Percentiles rank a stretch among this genome's conserved stretches.
phyloP scores from a whole-genome alignment of 116 monocot species.

The Iris pallida region DNA sequence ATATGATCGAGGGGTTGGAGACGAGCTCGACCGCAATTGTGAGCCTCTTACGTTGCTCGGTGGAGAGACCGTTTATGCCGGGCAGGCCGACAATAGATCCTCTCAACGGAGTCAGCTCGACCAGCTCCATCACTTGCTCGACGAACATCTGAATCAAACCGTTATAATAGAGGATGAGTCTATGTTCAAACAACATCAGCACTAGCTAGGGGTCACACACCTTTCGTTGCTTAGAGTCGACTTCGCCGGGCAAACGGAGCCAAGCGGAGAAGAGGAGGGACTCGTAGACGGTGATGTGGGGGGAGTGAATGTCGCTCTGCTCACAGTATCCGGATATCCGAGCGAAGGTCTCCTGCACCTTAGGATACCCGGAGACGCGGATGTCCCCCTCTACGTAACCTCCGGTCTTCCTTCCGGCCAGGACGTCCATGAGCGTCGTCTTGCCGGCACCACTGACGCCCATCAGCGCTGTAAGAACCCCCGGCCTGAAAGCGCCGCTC shows the following conservation, averaged over 20 bases:
- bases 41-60: neutral
- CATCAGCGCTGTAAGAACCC: conserved; percentile 6
- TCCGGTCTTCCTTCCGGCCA: conserved; percentile 5
- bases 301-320: conserved; percentile 7
- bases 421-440: conserved; percentile 6
- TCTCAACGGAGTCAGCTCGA: neutral
- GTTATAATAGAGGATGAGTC: neutral
- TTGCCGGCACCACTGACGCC: conserved; percentile 8
- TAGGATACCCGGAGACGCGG: neutral
- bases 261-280: conserved; percentile 8
- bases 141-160: conserved; percentile 1
- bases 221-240: neutral
- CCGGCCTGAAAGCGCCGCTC: conserved; percentile 7
- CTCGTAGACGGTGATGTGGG: conserved; percentile 3
- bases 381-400: conserved; percentile 9
- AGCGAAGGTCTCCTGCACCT: conserved; percentile 7
- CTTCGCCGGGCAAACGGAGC: conserved; percentile 3
- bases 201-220: neutral
- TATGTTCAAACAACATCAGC: neutral
- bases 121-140: conserved; percentile 10
- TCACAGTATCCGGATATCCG: conserved; percentile 6
- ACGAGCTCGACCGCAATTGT: neutral
- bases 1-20: conserved; percentile 6
- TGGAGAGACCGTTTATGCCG: conserved; percentile 8
- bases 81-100: conserved; percentile 2